Percentiles rank a stretch among this genome's conserved stretches.
Conservation (phyloP, 1,284 basidiomycete species). For the Cutaneotrichosporon mucoides region DNA sequence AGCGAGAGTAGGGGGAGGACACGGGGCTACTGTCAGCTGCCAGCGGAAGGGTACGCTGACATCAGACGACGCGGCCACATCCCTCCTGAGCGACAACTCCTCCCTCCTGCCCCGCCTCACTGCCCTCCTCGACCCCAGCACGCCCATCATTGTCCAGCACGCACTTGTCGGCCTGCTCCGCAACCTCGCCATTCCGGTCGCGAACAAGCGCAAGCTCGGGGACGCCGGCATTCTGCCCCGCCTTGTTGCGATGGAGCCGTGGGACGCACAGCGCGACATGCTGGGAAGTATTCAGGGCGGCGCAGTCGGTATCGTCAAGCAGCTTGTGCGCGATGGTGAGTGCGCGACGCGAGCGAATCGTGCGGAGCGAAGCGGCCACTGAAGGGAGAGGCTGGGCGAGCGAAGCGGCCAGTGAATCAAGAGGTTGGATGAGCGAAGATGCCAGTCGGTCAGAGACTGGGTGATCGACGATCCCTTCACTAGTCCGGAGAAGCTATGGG, state of each 20-base stretch:
- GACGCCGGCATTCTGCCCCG: constrained; percentile 61
- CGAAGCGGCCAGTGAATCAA: too few species aligned
- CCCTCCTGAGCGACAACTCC: not conserved
- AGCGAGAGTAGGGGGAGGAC: too few species aligned
- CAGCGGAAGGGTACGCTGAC: not conserved
- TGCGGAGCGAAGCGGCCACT: too few species aligned
- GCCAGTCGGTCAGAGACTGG: too few species aligned
- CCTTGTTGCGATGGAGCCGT: constrained; percentile 65
- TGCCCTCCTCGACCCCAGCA: constrained; percentile 57
- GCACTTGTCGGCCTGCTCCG: constrained; percentile 76
- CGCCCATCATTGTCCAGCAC: constrained; percentile 73
- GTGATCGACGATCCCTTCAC: too few species aligned
- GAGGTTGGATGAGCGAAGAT: too few species aligned
- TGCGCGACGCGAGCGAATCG: not conserved
- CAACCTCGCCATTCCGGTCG: constrained; percentile 68
- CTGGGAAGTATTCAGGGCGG: constrained; percentile 80
- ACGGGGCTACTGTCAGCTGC: too few species aligned
- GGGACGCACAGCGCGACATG: constrained; percentile 68
- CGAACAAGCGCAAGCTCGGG: constrained; percentile 62
- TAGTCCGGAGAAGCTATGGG: not conserved
- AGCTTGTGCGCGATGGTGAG: constrained; percentile 53
- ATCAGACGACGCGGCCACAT: constrained; percentile 6
- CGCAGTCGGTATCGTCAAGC: constrained; percentile 82
- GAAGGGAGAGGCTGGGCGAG: not conserved
- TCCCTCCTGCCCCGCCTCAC: constrained; percentile 28